phyloP scores from a whole-genome alignment of 73 alveolate species.

The Urostyla sp. region DNA sequence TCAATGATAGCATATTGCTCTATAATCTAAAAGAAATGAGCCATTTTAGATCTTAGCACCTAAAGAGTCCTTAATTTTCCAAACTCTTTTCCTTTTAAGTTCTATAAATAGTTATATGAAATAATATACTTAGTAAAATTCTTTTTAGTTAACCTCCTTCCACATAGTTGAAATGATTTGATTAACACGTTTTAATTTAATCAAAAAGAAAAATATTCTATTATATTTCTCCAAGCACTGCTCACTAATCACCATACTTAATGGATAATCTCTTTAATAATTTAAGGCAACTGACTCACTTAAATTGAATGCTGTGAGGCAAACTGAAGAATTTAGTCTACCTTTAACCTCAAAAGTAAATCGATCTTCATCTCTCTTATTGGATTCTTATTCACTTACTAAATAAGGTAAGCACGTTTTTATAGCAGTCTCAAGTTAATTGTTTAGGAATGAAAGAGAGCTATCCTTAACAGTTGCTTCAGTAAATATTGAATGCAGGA shows the following conservation, averaged over 20 bases:
- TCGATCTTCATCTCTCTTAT: neutral
- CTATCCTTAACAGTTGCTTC: conserved; percentile 47
- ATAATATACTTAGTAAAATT: conserved; percentile 1
- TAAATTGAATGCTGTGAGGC: conserved; percentile 55
- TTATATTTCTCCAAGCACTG: conserved; percentile 51
- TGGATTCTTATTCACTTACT: neutral
- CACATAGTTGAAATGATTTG: conserved; percentile 12
- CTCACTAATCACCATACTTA: conserved; percentile 42
- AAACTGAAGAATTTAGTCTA: neutral
- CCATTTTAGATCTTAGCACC: conserved; percentile 56
- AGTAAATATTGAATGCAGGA: conserved; percentile 27
- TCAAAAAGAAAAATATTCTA: conserved; percentile 48
- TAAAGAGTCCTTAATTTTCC: conserved; percentile 34
- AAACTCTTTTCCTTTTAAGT: neutral
- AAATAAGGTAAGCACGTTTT: neutral
- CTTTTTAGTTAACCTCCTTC: conserved; percentile 9
- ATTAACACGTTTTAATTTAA: conserved; percentile 18
- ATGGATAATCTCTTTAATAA: conserved; percentile 49
- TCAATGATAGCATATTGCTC: conserved; percentile 63
- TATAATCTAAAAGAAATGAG: conserved; percentile 48
- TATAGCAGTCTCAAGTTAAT: conserved; percentile 39
- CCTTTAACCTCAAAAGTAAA: neutral
- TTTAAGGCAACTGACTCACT: conserved; percentile 7
- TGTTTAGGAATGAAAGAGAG: conserved; percentile 24
- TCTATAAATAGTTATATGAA: conserved; percentile 1